phyloP scores from a whole-genome alignment of 306 rosid genomes.

The Dryas drummondii region DNA sequence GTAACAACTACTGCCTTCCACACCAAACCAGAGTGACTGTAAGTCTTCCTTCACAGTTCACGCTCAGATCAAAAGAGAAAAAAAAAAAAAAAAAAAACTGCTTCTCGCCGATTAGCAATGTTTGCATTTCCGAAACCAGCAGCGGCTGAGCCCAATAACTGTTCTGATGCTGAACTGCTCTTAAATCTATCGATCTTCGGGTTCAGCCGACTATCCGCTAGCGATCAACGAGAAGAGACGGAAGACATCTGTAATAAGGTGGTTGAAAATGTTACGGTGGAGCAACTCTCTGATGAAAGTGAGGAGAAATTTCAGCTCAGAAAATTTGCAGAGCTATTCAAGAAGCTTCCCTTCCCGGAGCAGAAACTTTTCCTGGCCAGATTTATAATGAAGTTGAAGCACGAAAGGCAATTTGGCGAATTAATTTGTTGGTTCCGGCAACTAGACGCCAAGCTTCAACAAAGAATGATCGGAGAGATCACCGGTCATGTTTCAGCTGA shows the following conservation, averaged over 20 bases:
- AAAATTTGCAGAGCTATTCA: conserved; percentile 1
- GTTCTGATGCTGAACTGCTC: not conserved
- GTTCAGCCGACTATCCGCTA: not conserved
- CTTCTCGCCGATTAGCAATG: not conserved
- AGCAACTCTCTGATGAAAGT: not conserved
- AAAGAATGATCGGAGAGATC: not conserved
- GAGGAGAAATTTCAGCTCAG: not conserved
- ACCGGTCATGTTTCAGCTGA: not conserved
- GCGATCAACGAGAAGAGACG: not conserved
- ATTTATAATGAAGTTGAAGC: not conserved
- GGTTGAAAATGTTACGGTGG: not conserved
- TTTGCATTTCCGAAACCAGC: not conserved
- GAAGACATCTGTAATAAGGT: not conserved
- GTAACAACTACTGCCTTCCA: not conserved
- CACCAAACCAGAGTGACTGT: not conserved
- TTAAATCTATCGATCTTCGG: not conserved
- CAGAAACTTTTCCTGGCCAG: not conserved
- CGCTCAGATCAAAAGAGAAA: too few relatives aligned
- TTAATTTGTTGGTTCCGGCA: not conserved
- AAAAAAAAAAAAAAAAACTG: too few relatives aligned
- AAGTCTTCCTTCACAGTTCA: not conserved
- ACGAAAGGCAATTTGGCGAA: not conserved
- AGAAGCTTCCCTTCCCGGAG: conserved; percentile 3
- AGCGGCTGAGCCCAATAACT: not conserved
- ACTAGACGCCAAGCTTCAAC: not conserved